Conservation (phyloP, 2,329 filamentous ascomycete genomes). For the Fusarium redolens region DNA sequence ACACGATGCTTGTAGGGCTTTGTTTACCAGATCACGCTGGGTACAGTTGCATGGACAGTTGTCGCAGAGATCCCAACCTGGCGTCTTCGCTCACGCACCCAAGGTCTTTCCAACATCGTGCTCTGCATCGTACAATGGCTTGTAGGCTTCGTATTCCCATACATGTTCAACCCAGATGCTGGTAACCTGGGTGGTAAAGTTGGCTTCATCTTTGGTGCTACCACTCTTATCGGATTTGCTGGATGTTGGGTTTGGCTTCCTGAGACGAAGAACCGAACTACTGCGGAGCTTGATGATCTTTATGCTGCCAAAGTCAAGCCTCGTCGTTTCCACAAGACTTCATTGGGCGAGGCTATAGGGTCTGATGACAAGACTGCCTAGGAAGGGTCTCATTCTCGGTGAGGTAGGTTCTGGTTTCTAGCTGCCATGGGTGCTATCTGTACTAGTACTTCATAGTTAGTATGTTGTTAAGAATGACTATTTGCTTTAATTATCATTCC, state of each 20-base stretch:
- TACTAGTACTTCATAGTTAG: too few relatives aligned
- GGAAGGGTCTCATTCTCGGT: background rate
- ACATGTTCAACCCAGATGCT: constrained; percentile 19
- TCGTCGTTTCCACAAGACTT: background rate
- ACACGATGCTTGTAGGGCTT: constrained; percentile 22
- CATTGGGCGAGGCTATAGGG: background rate
- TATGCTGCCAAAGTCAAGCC: background rate
- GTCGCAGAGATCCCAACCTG: constrained; percentile 4
- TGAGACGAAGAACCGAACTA: constrained; percentile 3
- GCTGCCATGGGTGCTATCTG: accelerated
- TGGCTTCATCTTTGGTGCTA: constrained; percentile 11
- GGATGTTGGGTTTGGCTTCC: background rate
- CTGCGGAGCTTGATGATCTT: background rate
- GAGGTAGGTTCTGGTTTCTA: background rate
- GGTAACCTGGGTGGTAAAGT: constrained; percentile 14
- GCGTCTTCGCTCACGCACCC: constrained; percentile 6
- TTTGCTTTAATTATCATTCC: too few relatives aligned
- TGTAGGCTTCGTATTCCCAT: constrained; percentile 11
- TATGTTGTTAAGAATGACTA: too few relatives aligned
- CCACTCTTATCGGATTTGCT: background rate
- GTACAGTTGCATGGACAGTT: background rate
- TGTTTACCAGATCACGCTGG: constrained; percentile 55
- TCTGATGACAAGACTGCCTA: background rate
- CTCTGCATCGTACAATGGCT: background rate
- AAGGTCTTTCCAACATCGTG: background rate